Base-by-base conservation (phyloP, 2,329 filamentous ascomycete genomes). In the Emydomyces testavorans region DNA sequence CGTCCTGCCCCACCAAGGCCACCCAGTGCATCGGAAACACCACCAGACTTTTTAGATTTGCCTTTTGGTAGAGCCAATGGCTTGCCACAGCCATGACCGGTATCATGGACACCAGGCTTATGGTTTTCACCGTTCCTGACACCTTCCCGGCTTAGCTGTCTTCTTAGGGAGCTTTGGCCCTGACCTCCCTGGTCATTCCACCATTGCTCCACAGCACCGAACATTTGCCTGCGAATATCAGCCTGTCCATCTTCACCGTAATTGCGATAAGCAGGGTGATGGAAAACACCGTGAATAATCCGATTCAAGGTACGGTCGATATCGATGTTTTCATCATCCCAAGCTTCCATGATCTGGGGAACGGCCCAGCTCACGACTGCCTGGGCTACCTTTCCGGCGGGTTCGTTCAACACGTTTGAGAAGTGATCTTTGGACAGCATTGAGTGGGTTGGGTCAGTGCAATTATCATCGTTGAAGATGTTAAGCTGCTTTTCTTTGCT, bases 371-470 rank as follows among this genome's bases (percentile, higher is more conserved):
- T 78, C 36, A 95, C 71, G 40, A 89, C 79, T 58, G 81, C 78
- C 53, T 82, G 84, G 21, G 89, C 87, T 51, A 88, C 78, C 58
- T 82, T 83, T 48, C 89, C 89, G 38, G 87, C 89, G 36, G 88
- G 77, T 62, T 94, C 88, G 62, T 95, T 95, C 51, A 95, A 75
- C 26, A 89, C 72, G 60, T 93, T 93, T 54, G 83, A 85, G 65
- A 95, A 95, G 67, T 95, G 89, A 59, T 95, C 89, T 70, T 95
- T 95, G 50, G 87, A 88, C 45, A 95, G 72, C 89, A 94, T 94
- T 16, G 86, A 93, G 70, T 95, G 89, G 1, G 89, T 95, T 0
- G 89, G 90, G 60, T 95, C 83, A 16, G 79, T 80, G 53, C 71
- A 83, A 44, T 76, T 53, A 60, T 93, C 82, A 55, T 95, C 81